phyloP scores from a whole-genome alignment of 2,329 filamentous ascomycete genomes.

The Fusarium pseudocircinatum region DNA sequence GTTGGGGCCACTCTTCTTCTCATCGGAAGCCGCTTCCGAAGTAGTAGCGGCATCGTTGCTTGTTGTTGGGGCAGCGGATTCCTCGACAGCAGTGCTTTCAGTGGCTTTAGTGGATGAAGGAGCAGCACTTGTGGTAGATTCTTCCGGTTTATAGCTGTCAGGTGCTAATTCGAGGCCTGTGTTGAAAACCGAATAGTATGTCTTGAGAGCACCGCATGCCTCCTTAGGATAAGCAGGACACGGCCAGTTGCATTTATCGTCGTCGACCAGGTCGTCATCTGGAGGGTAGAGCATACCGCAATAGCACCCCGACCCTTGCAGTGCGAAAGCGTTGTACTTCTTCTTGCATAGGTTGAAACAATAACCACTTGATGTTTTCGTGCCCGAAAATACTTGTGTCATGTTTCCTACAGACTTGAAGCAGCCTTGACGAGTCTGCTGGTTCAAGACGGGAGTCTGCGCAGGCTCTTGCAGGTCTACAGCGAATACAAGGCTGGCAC shows the following conservation, averaged over 20 bases:
- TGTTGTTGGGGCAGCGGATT: not conserved
- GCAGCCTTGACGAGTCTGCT: not conserved
- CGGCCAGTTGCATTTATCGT: slow-evolving; percentile 68
- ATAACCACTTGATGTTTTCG: not conserved
- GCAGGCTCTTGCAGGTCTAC: not conserved
- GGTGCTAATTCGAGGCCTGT: slow-evolving; percentile 57
- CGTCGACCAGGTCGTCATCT: slow-evolving; percentile 52
- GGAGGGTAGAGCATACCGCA: not conserved
- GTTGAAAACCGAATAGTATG: slow-evolving; percentile 60
- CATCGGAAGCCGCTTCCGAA: not conserved
- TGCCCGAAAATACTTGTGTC: not conserved
- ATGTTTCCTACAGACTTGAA: not conserved
- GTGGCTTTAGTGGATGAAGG: slow-evolving; percentile 42
- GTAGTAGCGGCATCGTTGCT: slow-evolving; percentile 23
- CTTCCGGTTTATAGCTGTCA: slow-evolving; percentile 14
- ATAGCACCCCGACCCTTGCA: not conserved
- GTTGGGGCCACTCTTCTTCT: slow-evolving; percentile 61
- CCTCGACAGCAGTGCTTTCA: slow-evolving; percentile 28
- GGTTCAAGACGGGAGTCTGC: not conserved
- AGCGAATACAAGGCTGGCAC: not conserved
- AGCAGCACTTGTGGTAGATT: slow-evolving; percentile 22
- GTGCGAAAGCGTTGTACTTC: not conserved
- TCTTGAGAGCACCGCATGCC: slow-evolving; percentile 63
- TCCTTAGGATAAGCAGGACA: slow-evolving; percentile 72
- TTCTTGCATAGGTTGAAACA: not conserved